Base-by-base conservation (phyloP, 1,139 yeast genomes). In the Yamadazyma atlantica region DNA sequence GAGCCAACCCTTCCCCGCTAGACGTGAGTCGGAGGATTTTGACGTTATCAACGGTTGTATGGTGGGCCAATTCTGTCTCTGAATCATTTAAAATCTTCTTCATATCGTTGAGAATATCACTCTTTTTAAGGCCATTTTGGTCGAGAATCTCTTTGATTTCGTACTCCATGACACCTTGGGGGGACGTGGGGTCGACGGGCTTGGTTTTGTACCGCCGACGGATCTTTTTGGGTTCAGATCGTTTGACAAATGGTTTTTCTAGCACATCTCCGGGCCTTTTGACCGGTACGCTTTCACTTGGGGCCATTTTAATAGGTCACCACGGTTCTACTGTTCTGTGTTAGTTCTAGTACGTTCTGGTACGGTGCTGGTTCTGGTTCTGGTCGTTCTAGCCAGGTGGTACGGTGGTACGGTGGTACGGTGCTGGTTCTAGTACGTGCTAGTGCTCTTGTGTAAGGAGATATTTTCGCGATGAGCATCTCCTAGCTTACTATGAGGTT, bases 1-100 rank as follows among this genome's bases (percentile, higher is more conserved):
- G 44, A 0, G 82, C 88, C 24, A 85, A 51, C 2, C 92, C 90
- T 49, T 85, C 92, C 39, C 97, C 97, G 46, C 80, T 85, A 1
- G 96, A 84, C 9, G 87, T 69, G 23, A 85, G 63, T 35, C 67
- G 68, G 24, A 73, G 50, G 25, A 92, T 69, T 42, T 73, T 59
- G n/a, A 85, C 89, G 42, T 78, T 64, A 1, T 66, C 59, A 1
- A 80, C 82, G 4, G 61, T 63, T 45, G 94, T 73, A 51, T 85
- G 87, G 48, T 80, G 84, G 41, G 66, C 65, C 3, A 65, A 64
- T 36, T 69, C 72, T 4, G 69, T 64, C 2, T 70, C 69, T 11
- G 69, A 68, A 43, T 85, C 79, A 55, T 85, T 85, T 39, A 87
- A 66, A 13, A 89, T 70, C 12, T 68, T 71, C 16, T 64, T 66